These are phyloP conservation scores for Jatropha podagrica DNA, from an alignment of 441 rosid species.

Conservation along the genomic window DNA sequence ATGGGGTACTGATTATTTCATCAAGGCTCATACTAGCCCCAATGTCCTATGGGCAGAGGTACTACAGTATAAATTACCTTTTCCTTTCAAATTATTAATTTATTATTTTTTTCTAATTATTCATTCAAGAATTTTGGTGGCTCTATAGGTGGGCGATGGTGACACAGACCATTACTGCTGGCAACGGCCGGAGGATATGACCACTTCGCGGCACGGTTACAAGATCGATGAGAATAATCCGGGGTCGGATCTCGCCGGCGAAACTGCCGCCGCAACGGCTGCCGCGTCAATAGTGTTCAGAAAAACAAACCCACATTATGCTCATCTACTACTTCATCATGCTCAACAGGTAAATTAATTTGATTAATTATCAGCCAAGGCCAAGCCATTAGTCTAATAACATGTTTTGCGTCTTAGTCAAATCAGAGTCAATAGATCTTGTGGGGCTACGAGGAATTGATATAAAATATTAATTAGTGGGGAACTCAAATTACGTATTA, in stretches of 20 bases:
- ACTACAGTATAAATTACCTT: not conserved
- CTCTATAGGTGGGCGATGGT: slow-evolving; percentile 75
- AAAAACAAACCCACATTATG: slow-evolving; percentile 74
- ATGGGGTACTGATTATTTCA: slow-evolving; percentile 94
- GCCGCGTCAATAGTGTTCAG: slow-evolving; percentile 84
- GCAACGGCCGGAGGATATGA: slow-evolving; percentile 99
- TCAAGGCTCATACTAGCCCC: slow-evolving; percentile 82
- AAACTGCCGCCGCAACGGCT: slow-evolving; percentile 93
- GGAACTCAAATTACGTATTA: not conserved
- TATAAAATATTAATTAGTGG: slow-evolving; percentile 5
- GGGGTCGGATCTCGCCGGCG: slow-evolving; percentile 95
- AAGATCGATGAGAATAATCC: slow-evolving; percentile 82
- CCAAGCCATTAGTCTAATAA: too few species aligned
- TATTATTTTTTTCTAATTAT: too few species aligned
- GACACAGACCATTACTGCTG: slow-evolving; percentile 96
- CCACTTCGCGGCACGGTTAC: slow-evolving; percentile 89
- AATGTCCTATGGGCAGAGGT: slow-evolving; percentile 91
- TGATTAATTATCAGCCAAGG: too few species aligned
- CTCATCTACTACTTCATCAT: slow-evolving; percentile 82
- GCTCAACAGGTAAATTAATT: slow-evolving; percentile 63
- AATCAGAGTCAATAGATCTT: not conserved
- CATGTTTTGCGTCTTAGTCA: not conserved
- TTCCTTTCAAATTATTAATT: not conserved
- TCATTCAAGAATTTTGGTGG: not conserved
- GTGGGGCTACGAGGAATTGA: slow-evolving; percentile 12